Base-by-base conservation (phyloP, 23 red algal genomes). In the Agarophyton chilense region DNA sequence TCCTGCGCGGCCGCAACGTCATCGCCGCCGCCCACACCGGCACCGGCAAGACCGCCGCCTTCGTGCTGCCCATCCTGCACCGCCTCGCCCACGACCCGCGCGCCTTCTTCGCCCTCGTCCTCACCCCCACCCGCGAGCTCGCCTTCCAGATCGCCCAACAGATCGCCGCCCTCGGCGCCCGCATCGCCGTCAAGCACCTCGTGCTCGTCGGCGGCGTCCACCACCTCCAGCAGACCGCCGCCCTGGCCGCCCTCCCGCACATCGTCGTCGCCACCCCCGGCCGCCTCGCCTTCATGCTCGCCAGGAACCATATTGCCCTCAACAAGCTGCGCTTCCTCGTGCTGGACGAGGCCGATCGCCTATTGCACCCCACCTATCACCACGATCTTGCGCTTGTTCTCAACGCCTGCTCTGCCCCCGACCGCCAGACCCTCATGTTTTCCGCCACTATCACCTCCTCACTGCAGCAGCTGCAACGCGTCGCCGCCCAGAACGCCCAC, bases 81-180 rank as follows among this genome's bases (percentile, higher is more conserved):
- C 33, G 35, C 44, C 44, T 95, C 22, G 90, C 79, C 22, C 72
- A 71, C 19, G 96, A 98, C 55, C 92, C 92, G 39, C 72, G 57
- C 77, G 92, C 81, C 1, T 45, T 94, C 39, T 94, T 86, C 65
- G 96, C 96, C 19, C 24, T 98, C 9, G 63, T 98, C 10, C 75
- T 98, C 74, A 98, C 96, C 19, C 96, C 96, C 16, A 98, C 96
- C 10, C 92, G 96, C 34, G 96, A 98, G 88, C 92, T 98, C 10
- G 96, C 96, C 0, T 92, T 89, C 35, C 96, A 98, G 73, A 88
- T 98, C 39, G 84, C 89, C 17, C 89, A 98, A 51, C 80, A 88
- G 45, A 67, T 93, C 21, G 38, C 54, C 62, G 96, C 87, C 9
- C 79, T 98, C 17, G 96, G 96, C 10, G 79, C 77, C 31, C 80